A percentile compares a stretch with the other conserved stretches of the same genome.
Evolutionary conservation across 2,329 filamentous ascomycete species (phyloP).

Genomic region (Calonectria fujianensis): DNA sequence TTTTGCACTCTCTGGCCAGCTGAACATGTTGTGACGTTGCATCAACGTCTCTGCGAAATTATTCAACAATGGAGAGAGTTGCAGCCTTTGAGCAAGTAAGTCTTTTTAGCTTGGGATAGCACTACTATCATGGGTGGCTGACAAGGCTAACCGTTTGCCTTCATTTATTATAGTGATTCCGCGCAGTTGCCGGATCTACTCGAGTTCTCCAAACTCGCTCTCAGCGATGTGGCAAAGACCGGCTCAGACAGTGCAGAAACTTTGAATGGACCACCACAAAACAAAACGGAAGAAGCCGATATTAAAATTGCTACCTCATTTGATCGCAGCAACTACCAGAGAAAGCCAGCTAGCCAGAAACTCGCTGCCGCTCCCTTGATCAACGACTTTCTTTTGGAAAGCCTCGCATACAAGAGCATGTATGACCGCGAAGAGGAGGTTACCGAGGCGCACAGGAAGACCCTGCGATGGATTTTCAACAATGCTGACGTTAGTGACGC

Average conservation of each 20-base stretch:
- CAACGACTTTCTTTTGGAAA: constrained; percentile 58
- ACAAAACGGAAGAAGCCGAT: neutral
- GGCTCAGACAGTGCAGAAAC: no score
- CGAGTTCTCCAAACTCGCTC: constrained; percentile 12
- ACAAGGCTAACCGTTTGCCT: neutral
- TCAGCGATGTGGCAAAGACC: neutral
- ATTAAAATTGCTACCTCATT: neutral
- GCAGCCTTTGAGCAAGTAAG: neutral
- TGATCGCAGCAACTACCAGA: constrained; percentile 11
- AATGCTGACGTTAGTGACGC: constrained; percentile 18
- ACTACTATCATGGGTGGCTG: no score
- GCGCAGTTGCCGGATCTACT: neutral
- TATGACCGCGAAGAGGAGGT: constrained; percentile 57
- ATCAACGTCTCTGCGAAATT: constrained; percentile 20
- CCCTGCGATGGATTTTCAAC: constrained; percentile 63
- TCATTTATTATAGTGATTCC: neutral
- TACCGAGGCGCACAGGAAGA: constrained; percentile 55
- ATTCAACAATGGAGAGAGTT: neutral
- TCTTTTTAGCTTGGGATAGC: neutral
- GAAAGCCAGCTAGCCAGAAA: neutral
- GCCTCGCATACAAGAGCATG: constrained; percentile 58
- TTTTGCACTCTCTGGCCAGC: constrained; percentile 48
- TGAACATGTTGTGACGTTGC: constrained; percentile 26
- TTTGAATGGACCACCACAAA: neutral
- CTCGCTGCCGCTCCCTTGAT: constrained; percentile 49